These are phyloP conservation scores for Calonectria multiphialidica DNA, from an alignment of 2,329 filamentous ascomycete genomes.

Conservation along the genomic window DNA sequence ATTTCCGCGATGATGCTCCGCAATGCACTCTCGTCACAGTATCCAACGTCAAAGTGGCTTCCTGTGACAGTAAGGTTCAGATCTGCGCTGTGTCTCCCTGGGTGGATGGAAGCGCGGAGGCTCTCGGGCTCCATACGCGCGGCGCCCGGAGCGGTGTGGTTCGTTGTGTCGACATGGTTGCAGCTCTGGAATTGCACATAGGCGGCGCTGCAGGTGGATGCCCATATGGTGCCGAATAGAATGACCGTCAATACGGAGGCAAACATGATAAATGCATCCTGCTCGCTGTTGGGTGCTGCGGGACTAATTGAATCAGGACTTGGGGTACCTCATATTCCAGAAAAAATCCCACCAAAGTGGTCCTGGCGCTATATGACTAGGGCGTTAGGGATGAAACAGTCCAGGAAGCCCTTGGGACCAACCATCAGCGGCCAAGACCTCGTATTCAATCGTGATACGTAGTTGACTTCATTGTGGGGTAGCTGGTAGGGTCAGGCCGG, in stretches of 20 bases:
- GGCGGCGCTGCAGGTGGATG: background rate
- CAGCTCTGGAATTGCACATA: background rate
- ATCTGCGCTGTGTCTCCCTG: background rate
- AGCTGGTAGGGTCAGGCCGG: background rate
- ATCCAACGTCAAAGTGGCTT: background rate
- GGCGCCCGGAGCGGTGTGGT: background rate
- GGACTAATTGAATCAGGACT: background rate
- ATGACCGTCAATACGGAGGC: background rate
- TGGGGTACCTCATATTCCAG: background rate
- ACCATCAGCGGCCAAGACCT: background rate
- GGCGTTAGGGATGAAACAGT: background rate
- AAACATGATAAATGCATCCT: background rate
- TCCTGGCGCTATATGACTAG: background rate
- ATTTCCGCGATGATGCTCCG: background rate
- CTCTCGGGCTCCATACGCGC: conserved; percentile 5
- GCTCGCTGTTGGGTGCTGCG: background rate
- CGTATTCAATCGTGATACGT: background rate
- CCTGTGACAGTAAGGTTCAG: background rate
- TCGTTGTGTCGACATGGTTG: background rate
- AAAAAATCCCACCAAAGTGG: background rate
- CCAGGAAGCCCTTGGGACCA: background rate
- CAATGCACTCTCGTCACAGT: background rate
- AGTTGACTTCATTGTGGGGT: background rate
- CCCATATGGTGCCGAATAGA: background rate
- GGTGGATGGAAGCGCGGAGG: background rate